Conservation (phyloP, 768 basidiomycete species). For the Coprinopsis sp. region DNA sequence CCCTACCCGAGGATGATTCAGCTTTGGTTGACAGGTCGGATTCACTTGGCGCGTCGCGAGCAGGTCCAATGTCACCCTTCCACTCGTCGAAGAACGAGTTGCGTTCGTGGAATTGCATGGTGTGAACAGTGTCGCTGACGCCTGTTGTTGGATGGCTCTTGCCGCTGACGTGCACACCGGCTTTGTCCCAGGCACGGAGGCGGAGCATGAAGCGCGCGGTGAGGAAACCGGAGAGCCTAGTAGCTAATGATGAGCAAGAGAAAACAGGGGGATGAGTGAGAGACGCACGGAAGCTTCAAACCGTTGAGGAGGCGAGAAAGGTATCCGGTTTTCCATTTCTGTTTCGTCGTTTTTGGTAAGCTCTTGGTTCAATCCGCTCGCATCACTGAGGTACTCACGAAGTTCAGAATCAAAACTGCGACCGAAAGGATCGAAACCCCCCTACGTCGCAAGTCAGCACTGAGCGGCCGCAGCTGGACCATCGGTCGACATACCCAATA, state of each 20-base stretch:
- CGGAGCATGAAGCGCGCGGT: conserved; percentile 2
- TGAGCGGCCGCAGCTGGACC: not conserved
- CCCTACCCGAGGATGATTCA: no score
- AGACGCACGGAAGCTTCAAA: not conserved
- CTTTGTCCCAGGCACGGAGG: not conserved
- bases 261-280: not conserved
- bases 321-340: conserved; percentile 4
- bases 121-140: not conserved
- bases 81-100: not conserved
- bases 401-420: not conserved
- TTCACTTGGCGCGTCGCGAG: no score
- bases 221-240: conserved; percentile 1
- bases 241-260: not conserved
- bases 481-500: not conserved
- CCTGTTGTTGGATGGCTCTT: not conserved
- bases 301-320: conserved; percentile 1
- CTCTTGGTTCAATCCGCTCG: no score
- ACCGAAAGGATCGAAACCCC: not conserved
- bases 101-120: not conserved
- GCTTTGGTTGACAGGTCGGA: no score
- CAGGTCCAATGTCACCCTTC: not conserved
- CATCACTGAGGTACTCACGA: not conserved
- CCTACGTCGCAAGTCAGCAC: not conserved
- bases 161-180: not conserved
- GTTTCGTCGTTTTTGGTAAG: no score